Conservation (phyloP, 2,329 filamentous ascomycete genomes). For the Scedosporium aurantiacum region DNA sequence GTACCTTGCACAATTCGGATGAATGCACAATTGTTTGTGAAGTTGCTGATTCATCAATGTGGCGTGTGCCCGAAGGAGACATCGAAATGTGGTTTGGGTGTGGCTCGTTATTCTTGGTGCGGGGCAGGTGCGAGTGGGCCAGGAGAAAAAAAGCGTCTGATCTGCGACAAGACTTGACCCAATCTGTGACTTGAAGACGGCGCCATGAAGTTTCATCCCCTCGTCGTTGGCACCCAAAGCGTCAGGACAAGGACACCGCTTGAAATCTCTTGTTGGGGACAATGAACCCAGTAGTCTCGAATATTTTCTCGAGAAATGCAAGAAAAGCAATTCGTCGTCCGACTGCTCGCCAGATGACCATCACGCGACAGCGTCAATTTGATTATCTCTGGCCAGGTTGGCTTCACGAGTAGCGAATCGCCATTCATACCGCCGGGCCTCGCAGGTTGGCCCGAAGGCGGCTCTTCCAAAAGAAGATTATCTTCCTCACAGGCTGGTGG, state of each 20-base stretch:
- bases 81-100: neutral
- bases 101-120: too few relatives aligned
- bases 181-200: neutral
- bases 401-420: neutral
- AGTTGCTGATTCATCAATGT: too few relatives aligned
- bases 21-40: too few relatives aligned
- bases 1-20: too few relatives aligned
- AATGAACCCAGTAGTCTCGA: neutral
- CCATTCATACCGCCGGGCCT: neutral
- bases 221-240: neutral
- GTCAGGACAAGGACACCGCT: neutral
- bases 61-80: too few relatives aligned
- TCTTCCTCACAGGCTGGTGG: neutral
- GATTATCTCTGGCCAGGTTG: too few relatives aligned
- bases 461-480: neutral
- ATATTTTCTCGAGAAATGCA: neutral
- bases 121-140: neutral
- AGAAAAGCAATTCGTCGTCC: neutral
- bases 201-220: neutral
- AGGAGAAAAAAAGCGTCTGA: neutral
- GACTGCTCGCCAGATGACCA: neutral
- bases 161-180: neutral
- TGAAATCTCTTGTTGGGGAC: neutral
- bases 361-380: neutral
- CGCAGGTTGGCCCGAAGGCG: neutral